phyloP scores from a whole-genome alignment of 805 yeast species.

The Yarrowia sp. region DNA sequence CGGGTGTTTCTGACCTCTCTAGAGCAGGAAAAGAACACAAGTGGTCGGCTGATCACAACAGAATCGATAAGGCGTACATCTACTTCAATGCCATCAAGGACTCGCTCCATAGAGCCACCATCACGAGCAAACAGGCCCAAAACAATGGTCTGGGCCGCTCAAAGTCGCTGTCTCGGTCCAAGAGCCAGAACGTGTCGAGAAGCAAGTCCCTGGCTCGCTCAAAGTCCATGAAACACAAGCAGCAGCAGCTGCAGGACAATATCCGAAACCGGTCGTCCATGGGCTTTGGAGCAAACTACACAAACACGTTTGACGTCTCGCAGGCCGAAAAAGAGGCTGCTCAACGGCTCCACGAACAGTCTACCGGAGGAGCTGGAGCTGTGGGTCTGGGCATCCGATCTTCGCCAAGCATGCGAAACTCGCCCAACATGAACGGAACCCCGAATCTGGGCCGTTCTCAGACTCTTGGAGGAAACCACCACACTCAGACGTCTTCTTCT shows the following conservation, averaged over 20 bases:
- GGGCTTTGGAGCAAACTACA: slow-evolving; percentile 38
- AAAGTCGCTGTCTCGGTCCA: slow-evolving; percentile 18
- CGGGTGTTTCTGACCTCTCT: background rate
- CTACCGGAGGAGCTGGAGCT: background rate
- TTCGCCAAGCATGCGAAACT: slow-evolving; percentile 6
- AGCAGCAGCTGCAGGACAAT: slow-evolving; percentile 35
- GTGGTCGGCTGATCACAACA: slow-evolving; percentile 20
- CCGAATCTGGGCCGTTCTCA: background rate
- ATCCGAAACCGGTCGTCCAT: slow-evolving; percentile 35
- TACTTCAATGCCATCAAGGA: slow-evolving; percentile 30
- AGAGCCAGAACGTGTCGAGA: slow-evolving; percentile 17
- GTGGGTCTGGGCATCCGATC: slow-evolving; percentile 9
- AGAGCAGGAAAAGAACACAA: slow-evolving; percentile 27
- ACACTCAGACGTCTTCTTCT: background rate
- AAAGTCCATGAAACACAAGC: slow-evolving; percentile 32
- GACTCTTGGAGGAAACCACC: background rate
- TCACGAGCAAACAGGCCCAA: background rate
- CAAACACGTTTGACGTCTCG: slow-evolving; percentile 33
- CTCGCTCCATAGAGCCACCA: slow-evolving; percentile 15
- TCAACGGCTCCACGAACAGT: background rate
- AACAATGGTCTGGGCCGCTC: slow-evolving; percentile 1
- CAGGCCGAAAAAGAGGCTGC: slow-evolving; percentile 18
- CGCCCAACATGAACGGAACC: background rate
- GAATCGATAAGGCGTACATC: slow-evolving; percentile 30
- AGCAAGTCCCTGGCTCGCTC: slow-evolving; percentile 16